Evolutionary conservation across 108 stramenopile genomes (phyloP).

Genomic region (Nitzschia sp.): DNA sequence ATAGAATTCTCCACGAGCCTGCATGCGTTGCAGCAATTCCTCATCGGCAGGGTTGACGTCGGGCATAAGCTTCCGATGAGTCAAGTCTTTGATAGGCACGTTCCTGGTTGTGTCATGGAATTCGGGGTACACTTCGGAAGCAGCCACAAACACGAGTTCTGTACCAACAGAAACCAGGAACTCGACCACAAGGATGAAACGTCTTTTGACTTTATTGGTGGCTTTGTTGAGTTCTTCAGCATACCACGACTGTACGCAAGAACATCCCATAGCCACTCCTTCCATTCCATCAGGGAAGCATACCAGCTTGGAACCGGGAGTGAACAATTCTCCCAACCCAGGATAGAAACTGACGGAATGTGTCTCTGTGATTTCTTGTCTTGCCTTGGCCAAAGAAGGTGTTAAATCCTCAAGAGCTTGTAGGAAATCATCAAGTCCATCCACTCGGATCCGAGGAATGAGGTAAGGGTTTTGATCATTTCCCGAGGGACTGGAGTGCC

Average conservation of each 20-base stretch:
- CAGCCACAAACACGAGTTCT: conserved; percentile 69
- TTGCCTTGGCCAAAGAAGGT: conserved; percentile 43
- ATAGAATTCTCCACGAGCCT: conserved; percentile 65
- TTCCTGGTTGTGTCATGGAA: conserved; percentile 60
- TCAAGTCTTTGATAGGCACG: conserved; percentile 49
- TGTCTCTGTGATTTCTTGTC: conserved; percentile 48
- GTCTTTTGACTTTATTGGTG: conserved; percentile 57
- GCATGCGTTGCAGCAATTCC: conserved; percentile 50
- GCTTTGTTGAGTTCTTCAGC: conserved; percentile 63
- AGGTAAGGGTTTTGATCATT: conserved; percentile 24
- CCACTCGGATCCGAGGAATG: conserved; percentile 48
- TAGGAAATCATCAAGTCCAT: conserved; percentile 50
- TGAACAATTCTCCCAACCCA: conserved; percentile 64
- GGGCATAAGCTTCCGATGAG: conserved; percentile 49
- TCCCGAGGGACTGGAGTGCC: conserved; percentile 4
- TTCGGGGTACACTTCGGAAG: conserved; percentile 62
- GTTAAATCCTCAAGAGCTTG: conserved; percentile 40
- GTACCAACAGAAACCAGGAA: conserved; percentile 60
- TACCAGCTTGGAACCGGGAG: conserved; percentile 53
- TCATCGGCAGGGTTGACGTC: conserved; percentile 12
- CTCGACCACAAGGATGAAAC: conserved; percentile 61
- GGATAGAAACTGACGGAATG: conserved; percentile 65
- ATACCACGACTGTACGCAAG: conserved; percentile 67
- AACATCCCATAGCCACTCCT: conserved; percentile 57
- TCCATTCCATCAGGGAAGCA: conserved; percentile 71